Base-by-base conservation (phyloP, 192 early-diverging fungal genomes). In the Glomus cerebriforme region DNA sequence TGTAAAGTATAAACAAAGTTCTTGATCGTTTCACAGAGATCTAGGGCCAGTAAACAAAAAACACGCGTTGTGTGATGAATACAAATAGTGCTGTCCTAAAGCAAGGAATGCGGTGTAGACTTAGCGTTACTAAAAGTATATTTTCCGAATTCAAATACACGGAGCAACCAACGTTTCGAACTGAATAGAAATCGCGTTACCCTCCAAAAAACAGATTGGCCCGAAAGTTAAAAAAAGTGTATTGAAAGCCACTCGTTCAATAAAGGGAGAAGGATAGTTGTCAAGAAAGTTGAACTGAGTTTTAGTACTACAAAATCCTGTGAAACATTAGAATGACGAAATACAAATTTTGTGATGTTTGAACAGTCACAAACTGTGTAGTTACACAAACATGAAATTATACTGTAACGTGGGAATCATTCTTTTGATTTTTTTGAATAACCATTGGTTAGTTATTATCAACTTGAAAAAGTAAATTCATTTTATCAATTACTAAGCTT, bases 181-280 rank as follows among this genome's bases (percentile, higher is more conserved):
- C 63, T 31, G 63, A 31, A 65, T 65, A 7, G 13, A 65, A 65
- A 65, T 31, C 63, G 63, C 63, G 63, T 65, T 65, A 31, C 63
- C 63, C 13, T 31, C 62, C 17, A 65, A 31, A n/a, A 60, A 64
- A 64, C 63, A 6, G n/a, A 65, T 65, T 31, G 63, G 63, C 19
- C 49, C 49, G 49, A 54, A 17, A 54, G 49, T 54, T 54, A 54
- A 54, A 54, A 54, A 54, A 54, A 49, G 27, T 64, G 15, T 65
- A 65, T 19, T 27, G 27, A 65, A 65, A 65, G 63, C 31, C 63
- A 65, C 63, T 65, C 63, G 63, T 65, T 65, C 27, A 65, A 65
- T 65, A 31, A 65, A 54, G 49, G 31, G 63, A 65, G 63, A 65
- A 65, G 62, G 62, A 63, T 63, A 29, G 27, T 26, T 24, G 63